These are phyloP conservation scores for Dendrobium chrysotoxum DNA, from an alignment of 106 monocot genomes.

Conservation along the genomic window DNA sequence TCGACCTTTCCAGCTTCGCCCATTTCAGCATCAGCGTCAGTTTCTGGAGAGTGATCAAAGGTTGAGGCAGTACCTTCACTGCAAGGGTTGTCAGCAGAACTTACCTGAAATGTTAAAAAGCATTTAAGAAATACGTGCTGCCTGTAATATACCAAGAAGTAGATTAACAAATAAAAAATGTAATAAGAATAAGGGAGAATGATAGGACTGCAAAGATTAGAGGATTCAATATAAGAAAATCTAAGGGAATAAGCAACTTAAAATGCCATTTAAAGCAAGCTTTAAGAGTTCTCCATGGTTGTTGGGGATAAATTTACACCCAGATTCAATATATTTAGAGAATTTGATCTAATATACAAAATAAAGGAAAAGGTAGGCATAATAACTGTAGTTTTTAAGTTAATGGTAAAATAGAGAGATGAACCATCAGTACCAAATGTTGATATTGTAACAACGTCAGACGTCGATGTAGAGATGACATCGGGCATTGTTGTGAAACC, in stretches of 20 bases:
- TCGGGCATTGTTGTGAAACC: too few species aligned
- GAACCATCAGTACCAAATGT: too few species aligned
- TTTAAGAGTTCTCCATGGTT: too few species aligned
- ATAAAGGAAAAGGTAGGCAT: too few species aligned
- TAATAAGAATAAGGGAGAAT: too few species aligned
- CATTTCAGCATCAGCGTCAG: slow-evolving; percentile 22
- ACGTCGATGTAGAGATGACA: too few species aligned
- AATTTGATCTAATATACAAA: neutral
- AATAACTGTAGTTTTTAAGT: neutral
- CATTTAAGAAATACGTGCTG: neutral
- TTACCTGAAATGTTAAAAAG: slow-evolving; percentile 28
- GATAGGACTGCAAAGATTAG: too few species aligned
- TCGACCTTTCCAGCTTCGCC: slow-evolving; percentile 23
- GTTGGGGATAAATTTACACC: neutral
- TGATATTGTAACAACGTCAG: too few species aligned
- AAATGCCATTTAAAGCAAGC: too few species aligned
- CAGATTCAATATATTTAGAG: neutral
- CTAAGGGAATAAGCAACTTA: too few species aligned
- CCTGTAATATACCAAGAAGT: neutral
- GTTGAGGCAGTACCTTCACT: slow-evolving; percentile 49
- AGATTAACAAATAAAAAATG: too few species aligned
- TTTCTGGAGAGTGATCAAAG: slow-evolving; percentile 33
- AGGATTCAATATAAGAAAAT: too few species aligned
- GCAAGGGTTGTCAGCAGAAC: slow-evolving; percentile 24
- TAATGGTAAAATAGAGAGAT: neutral